phyloP scores from a whole-genome alignment of 192 early-diverging fungal genomes.

The Rhizophlyctis rosea region DNA sequence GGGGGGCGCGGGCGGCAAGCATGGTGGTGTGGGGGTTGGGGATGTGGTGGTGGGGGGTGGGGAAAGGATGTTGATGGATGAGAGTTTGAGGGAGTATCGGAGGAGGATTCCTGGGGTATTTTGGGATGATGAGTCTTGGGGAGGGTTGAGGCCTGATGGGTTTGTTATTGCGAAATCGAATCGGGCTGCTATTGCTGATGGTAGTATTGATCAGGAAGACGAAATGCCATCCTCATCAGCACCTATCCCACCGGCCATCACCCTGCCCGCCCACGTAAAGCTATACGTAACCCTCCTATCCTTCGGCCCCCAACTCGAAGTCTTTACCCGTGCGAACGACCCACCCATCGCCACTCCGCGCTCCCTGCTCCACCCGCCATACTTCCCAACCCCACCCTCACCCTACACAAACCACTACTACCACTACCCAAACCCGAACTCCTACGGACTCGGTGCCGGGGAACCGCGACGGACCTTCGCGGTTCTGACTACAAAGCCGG shows the following conservation, averaged over 20 bases:
- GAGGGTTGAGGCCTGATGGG: too few relatives aligned
- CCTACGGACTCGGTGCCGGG: background rate
- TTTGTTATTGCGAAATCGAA: too few relatives aligned
- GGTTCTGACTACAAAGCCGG: constrained; percentile 27
- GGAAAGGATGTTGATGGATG: too few relatives aligned
- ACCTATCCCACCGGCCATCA: too few relatives aligned
- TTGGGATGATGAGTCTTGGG: background rate
- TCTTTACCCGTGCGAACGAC: constrained; percentile 19
- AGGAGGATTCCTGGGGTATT: background rate
- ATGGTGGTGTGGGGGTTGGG: too few relatives aligned
- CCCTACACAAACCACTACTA: constrained; percentile 15
- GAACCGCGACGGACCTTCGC: constrained; percentile 36
- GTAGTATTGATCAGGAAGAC: too few relatives aligned
- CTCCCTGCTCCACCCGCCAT: constrained; percentile 4
- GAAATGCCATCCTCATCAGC: too few relatives aligned
- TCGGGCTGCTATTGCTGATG: too few relatives aligned
- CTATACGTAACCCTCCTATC: constrained; percentile 34
- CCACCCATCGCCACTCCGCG: constrained; percentile 18
- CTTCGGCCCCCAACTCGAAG: constrained; percentile 35
- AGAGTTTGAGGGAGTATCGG: background rate
- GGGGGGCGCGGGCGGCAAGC: too few relatives aligned
- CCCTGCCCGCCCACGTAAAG: too few relatives aligned
- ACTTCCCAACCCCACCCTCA: constrained; percentile 1
- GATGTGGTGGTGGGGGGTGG: too few relatives aligned
- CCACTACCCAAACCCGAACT: constrained; percentile 17